Evolutionary conservation across 2,329 filamentous ascomycete genomes (phyloP).

Genomic region (Cladosporium cucumerinum): DNA sequence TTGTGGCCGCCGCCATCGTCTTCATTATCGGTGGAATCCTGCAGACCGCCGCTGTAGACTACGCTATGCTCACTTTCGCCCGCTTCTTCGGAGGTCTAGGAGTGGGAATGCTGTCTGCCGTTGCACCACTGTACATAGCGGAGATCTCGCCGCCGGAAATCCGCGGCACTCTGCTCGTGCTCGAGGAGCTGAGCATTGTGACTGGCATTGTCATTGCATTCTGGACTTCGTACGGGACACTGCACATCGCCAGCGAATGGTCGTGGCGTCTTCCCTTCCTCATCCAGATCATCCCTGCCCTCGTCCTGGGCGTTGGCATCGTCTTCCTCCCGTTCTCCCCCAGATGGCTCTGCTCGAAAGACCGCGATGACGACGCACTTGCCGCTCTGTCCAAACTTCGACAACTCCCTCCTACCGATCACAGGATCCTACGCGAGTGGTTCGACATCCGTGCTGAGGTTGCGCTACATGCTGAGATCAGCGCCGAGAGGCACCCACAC

Average conservation of each 20-base stretch:
- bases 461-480: constrained; percentile 48
- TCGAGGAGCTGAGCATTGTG: constrained; percentile 48
- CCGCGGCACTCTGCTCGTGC: constrained; percentile 44
- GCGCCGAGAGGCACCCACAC: constrained; percentile 37
- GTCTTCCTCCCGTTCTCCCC: constrained; percentile 36
- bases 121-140: constrained; percentile 38
- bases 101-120: constrained; percentile 36
- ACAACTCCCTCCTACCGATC: constrained; percentile 46
- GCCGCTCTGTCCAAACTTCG: constrained; percentile 30
- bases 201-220: constrained; percentile 51
- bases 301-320: constrained; percentile 33
- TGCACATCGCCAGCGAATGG: constrained; percentile 47
- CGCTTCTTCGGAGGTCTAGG: constrained; percentile 34
- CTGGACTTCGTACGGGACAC: constrained; percentile 55
- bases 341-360: constrained; percentile 34
- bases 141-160: constrained; percentile 39
- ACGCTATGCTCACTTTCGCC: constrained; percentile 32
- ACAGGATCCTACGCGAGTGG: constrained; percentile 52
- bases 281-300: constrained; percentile 42
- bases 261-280: constrained; percentile 48
- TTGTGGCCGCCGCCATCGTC: constrained; percentile 39
- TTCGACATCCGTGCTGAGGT: constrained; percentile 54
- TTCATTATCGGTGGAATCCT: constrained; percentile 48
- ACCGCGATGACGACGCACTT: constrained; percentile 32
- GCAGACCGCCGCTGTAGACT: constrained; percentile 31